Evolutionary conservation across 2,329 filamentous ascomycete species (phyloP), one percentile per base, ranked within the genome.

Genomic region (Penicillium capsulatum): DNA sequence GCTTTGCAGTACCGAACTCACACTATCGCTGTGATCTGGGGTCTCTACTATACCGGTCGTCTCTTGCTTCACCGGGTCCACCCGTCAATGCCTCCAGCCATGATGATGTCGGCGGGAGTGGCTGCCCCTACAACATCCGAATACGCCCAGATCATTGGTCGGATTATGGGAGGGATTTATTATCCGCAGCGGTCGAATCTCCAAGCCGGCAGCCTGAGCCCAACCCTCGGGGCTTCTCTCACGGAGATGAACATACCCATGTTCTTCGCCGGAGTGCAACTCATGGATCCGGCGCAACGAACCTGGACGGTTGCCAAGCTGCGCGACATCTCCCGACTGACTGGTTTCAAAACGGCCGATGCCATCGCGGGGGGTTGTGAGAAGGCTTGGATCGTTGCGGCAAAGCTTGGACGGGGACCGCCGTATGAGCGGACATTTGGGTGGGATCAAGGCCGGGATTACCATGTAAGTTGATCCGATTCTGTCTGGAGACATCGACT

Each of bases 181-280:
- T 73, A 50, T 55, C 71, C 50, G 53, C 74, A 53, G 53, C 48
- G 61, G 46, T 57, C 59, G 24, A 60, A 62, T 14, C 40, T 58
- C 3, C 50, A 59, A 31, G 55, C 57, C 3, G 61, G 60, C 2
- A 76, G 80, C 22, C 76, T 95, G 2, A 90, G 82, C 50, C 90
- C 89, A 0, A 75, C 82, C 19, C 75, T 94, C 17, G 89, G 85
- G 4, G 85, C 85, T 0, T 86, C 86, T 0, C 75, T 95, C 15
- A 88, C 88, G 42, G 91, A 97, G 64, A 80, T 81, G 53, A 81
- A 81, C 3, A 84, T 96, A 55, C 81, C 83, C 3, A 70, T 95
- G 2, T 96, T 97, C 67, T 88, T 96, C 45, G 84, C 89, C 1
- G 91, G 79, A 3, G 79, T 97, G 8, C 72, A 95, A 73, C 94